Base-by-base conservation (phyloP, 768 basidiomycete genomes). In the Leucogyrophana mollusca region DNA sequence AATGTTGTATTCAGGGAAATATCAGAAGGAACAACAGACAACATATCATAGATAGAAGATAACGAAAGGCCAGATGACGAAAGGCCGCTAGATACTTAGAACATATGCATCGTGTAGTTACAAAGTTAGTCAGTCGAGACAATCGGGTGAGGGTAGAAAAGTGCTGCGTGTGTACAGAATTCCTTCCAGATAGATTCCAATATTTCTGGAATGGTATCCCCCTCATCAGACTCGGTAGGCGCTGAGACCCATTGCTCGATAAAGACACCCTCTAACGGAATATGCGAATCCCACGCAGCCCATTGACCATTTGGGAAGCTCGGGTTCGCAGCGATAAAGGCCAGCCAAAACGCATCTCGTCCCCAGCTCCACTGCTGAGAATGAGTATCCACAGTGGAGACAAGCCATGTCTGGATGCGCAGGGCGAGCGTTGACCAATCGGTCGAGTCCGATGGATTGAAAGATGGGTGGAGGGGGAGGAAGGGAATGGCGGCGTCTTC, bases 351-450 rank as follows among this genome's bases (percentile, higher is more conserved):
- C 17, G 40, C n/a, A 21, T 45, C 34, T 2, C 34, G 33, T 11
- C 44, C 44, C 44, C 44, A 45, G 3, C 13, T 23, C 47, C 47
- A 48, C 6, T 48, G 22, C 33, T 48, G 46, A n/a, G 40, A 48
- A 5, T 30, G 22, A 7, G 1, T 9, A 2, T 32, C 32, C 21
- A 42, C 25, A 11, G 9, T 43, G 16, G 6, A 13, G 35, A 48
- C 25, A 9, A 48, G 34, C 46, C 46, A 48, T 14, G 16, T 10
- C 22, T 48, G 46, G 14, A 48, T 48, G 22, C 25, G 25, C 20
- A 34, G 20, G 8, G 16, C 21, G 14, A 48, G n/a, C 11, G 5
- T 3, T 11, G 23, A 42, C 46, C 46, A 48, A 34, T 48, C 32
- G 6, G 9, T 8, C 2, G 40, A 20, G 16, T 34, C 14, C 9